Base-by-base conservation (phyloP, 805 yeast species). In the Zygotorulaspora florentina region DNA sequence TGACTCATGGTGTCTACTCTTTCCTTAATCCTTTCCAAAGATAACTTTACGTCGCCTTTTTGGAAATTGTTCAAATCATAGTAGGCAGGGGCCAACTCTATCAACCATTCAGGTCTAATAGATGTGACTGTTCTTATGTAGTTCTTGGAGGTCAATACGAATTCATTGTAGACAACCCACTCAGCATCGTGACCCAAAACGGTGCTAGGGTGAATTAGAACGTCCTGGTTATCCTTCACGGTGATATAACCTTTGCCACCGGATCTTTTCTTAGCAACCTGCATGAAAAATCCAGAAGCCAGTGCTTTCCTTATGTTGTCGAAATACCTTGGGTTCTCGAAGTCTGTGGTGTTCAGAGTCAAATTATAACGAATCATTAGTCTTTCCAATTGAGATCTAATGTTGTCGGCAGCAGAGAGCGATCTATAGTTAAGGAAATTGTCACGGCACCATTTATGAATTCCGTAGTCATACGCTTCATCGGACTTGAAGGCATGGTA, bases 201-300 rank as follows among this genome's bases (percentile, higher is more conserved):
- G 1, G 97, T 87, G 45, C 93, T 83, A 50, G 99, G 99, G 64
- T 93, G 99, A 39, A 93, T 75, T 58, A 89, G 69, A 10, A 91
- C 98, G 52, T 91, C 98, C 71, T 93, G 99, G 62, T 90, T 89
- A 67, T 93, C 99, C 68, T 89, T 89, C 41, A 90, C 85, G 0
- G 99, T 93, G 56, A 86, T 76, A 65, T 85, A 91, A n/a, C 87
- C 90, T 58, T 83, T 85, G 18, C 76, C 73, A 31, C 87, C 82
- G n/a, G 85, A 78, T 70, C 80, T 81, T 72, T 87, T 87, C 71
- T 90, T 93, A 28, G 97, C 98, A 45, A 87, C 95, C 71, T 93
- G 99, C 98, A 93, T 90, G 73, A 93, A 93, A 66, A 89, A 90
- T 1, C 99, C 99, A n/a, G 87, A 78, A 3, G 87, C 76, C 47